Conservation (phyloP, 441 rosid species). For the Gossypium aridum region DNA sequence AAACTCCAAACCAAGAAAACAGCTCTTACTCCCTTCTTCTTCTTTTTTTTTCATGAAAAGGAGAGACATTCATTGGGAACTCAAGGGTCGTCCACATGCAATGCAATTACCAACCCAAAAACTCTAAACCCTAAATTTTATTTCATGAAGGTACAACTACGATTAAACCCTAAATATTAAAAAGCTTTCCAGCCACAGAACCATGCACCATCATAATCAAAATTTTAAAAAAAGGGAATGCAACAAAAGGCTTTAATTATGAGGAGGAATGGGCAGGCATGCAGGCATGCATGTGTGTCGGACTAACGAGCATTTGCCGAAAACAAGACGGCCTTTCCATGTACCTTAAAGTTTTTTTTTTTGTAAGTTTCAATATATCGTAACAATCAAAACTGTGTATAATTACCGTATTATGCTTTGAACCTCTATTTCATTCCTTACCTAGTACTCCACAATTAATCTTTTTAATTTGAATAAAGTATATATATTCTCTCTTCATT, state of each 20-base stretch:
- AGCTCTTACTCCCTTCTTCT: constrained; percentile 14
- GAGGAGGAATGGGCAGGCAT: neutral
- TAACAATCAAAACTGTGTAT: neutral
- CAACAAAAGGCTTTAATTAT: neutral
- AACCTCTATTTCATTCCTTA: neutral
- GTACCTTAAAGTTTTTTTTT: neutral
- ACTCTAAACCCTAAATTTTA: neutral
- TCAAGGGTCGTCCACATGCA: constrained; percentile 20
- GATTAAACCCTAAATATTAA: neutral
- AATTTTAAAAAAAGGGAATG: neutral
- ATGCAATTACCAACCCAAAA: neutral
- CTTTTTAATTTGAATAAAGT: neutral
- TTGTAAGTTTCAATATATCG: neutral
- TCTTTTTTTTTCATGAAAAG: constrained; percentile 57
- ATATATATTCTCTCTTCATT: neutral
- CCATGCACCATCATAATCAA: neutral
- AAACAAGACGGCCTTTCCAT: neutral
- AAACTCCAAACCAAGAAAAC: constrained; percentile 38
- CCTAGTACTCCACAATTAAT: neutral
- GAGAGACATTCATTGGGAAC: constrained; percentile 44
- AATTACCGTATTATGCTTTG: neutral
- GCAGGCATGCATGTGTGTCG: neutral
- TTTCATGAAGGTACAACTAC: neutral
- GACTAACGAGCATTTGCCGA: neutral
- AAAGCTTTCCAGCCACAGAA: neutral